Percentiles rank a stretch among this genome's conserved stretches.
phyloP scores from a whole-genome alignment of 148 eudicot genomes.

The Nepenthes mirabilis region DNA sequence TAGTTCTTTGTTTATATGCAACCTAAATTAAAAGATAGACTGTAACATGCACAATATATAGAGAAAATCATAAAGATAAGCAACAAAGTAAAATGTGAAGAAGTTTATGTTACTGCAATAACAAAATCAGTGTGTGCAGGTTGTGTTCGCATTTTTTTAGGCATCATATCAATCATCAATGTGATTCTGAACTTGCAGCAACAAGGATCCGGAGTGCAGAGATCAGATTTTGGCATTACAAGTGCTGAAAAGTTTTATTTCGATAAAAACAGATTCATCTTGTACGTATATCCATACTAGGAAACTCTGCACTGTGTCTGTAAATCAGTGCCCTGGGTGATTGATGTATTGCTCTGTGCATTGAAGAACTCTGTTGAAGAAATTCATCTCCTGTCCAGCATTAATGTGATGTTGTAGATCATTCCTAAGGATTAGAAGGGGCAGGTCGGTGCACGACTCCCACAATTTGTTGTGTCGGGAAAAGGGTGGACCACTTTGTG shows the following conservation, averaged over 20 bases:
- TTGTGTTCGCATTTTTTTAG: constrained; percentile 32
- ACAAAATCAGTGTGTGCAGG: constrained; percentile 60
- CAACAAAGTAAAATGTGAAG: constrained; percentile 7
- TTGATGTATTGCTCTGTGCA: background rate
- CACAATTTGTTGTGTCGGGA: too few species aligned
- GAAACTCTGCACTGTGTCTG: constrained; percentile 17
- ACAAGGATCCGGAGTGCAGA: constrained; percentile 36
- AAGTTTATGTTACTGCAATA: constrained; percentile 32
- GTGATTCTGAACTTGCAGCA: constrained; percentile 27
- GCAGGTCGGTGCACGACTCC: too few species aligned
- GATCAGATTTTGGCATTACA: constrained; percentile 31
- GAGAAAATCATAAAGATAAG: background rate
- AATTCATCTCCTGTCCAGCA: constrained; percentile 12
- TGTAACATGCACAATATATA: background rate
- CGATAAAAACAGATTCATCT: constrained; percentile 20
- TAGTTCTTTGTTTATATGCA: too few species aligned
- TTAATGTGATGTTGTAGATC: background rate
- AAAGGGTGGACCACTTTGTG: too few species aligned
- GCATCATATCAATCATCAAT: constrained; percentile 29
- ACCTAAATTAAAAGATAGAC: too few species aligned
- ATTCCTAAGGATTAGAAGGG: background rate
- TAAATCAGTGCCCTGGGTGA: constrained; percentile 10
- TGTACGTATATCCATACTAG: constrained; percentile 14
- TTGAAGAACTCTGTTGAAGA: constrained; percentile 8
- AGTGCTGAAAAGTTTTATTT: constrained; percentile 21